Base-by-base conservation (phyloP, 768 basidiomycete genomes). In the Leucosporidium creatinivorum region DNA sequence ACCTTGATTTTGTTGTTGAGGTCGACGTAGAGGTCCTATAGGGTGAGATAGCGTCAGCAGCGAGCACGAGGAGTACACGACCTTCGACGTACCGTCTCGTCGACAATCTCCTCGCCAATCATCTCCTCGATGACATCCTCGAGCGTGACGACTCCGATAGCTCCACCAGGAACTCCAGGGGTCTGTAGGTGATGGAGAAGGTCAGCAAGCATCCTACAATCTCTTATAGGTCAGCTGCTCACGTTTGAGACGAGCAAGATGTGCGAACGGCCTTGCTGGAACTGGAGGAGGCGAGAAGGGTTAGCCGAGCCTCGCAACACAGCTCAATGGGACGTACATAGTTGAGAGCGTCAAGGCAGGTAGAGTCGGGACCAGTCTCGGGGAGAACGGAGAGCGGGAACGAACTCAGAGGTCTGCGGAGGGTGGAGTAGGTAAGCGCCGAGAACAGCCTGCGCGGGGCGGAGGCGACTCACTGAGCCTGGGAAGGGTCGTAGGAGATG, bases 311-410 rank as follows among this genome's bases (percentile, higher is more conserved):
- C 44, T 48, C 25, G 49, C 13, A 23, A 36, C n/a, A 10, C 5
- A 33, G 33, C 10, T 4, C 33, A 47, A 31, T 23, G 3, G 89
- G 90, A 93, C 58, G 7, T 21, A 57, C 28, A 76, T 93, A 94
- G 77, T 96, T 92, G 55, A 97, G 79, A 0, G 92, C 92, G 76
- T 97, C 91, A 81, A 96, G 91, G 74, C 89, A 96, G 74, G 91
- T 93, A 76, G 96, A 93, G 15, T 84, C 83, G 0, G 91, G 91
- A 51, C 81, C 81, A 7, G 93, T 93, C 79, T 98, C 94, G 0
- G 94, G 94, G 19, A 98, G 78, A 31, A 94, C 87, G 0, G 89
- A 86, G 1, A 98, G 82, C 3, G 82, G 79, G 77, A 97, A 91
- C 49, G 84, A 79, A 0, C 86, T 86, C 10, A 93, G 87, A 8